Evolutionary conservation across 352 stramenopile genomes (phyloP).

Genomic region (Elongisporangium anandrum): DNA sequence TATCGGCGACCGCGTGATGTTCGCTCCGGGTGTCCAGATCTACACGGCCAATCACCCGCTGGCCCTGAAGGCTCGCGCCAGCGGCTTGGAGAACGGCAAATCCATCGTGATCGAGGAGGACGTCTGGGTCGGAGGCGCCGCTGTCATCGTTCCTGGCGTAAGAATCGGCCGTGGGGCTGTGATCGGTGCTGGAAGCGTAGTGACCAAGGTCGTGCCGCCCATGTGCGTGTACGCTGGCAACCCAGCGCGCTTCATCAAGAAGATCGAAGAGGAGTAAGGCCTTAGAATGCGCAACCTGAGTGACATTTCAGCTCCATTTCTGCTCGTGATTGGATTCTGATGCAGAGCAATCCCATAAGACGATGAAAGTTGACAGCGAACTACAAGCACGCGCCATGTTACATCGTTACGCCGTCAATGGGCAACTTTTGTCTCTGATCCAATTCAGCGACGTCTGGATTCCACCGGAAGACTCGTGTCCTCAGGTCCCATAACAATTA

Average conservation of each 20-base stretch:
- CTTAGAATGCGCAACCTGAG: too few species aligned
- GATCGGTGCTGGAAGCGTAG: slow-evolving; percentile 74
- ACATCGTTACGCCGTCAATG: too few species aligned
- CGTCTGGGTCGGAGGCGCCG: slow-evolving; percentile 80
- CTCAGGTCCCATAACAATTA: too few species aligned
- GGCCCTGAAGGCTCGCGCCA: slow-evolving; percentile 31
- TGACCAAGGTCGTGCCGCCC: slow-evolving; percentile 69
- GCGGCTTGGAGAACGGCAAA: slow-evolving; percentile 51
- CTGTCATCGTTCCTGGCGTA: slow-evolving; percentile 61
- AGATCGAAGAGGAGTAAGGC: slow-evolving; percentile 22
- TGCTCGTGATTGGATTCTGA: too few species aligned
- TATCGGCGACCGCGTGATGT: slow-evolving; percentile 70
- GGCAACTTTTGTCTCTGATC: too few species aligned
- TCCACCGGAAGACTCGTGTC: too few species aligned
- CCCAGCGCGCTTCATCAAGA: slow-evolving; percentile 74
- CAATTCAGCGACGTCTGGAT: too few species aligned
- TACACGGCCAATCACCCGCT: slow-evolving; percentile 81
- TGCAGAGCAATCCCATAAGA: too few species aligned
- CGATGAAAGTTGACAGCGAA: too few species aligned
- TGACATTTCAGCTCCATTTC: too few species aligned
- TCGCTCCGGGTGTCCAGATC: slow-evolving; percentile 74
- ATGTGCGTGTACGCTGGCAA: slow-evolving; percentile 64
- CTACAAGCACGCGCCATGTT: too few species aligned
- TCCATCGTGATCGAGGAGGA: slow-evolving; percentile 76
- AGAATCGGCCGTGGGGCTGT: slow-evolving; percentile 55